Evolutionary conservation across 2,329 filamentous ascomycete genomes (phyloP), one percentile per base, ranked within the genome.

Genomic region (Hymenoscyphus occultus): DNA sequence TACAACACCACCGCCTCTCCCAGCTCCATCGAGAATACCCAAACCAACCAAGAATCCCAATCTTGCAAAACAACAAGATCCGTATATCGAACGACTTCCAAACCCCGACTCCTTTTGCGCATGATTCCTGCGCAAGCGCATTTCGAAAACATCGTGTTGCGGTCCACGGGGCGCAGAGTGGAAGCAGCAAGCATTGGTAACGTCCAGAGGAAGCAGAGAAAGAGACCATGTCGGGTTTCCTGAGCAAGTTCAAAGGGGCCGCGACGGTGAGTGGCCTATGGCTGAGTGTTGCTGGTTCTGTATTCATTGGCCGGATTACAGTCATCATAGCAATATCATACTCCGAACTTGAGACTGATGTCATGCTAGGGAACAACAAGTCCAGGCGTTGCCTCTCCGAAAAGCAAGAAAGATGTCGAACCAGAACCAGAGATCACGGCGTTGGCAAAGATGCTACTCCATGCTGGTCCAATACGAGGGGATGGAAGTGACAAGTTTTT

Each of bases 401-500:
- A 71, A 59, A 64, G 71, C 56, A 74, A 74, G 67, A 72, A 74
- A 69, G 72, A 75, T 75, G 71, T 63, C 35, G 74, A 75, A 56
- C 71, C 71, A 60, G 73, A 74, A 60, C 78, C 79, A n/a, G 86
- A 89, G 73, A 71, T 83, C 62, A 89, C 86, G 1, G 86, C 87
- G 2, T 72, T 89, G 65, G 84, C 88, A 73, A 88, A 92, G 81
- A 90, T 96, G 83, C 83, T 99, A 39, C 85, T 88, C 72, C 90
- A 92, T 78, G 88, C 91, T 65, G 93, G 93, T 3, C 88, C 93
- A 2, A 80, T 96, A 71, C 88, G 92, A 74, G 82, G 85, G 71
- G 93, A 98, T 78, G 95, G 95, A 62, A 97, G 91, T 76, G 95
- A 98, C 81, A 96, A 97, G 81, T 99, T 97, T 81, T 98, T 96